These are phyloP conservation scores for Diaporthe citriasiana DNA, from an alignment of 2,329 filamentous ascomycete genomes.

Conservation along the genomic window DNA sequence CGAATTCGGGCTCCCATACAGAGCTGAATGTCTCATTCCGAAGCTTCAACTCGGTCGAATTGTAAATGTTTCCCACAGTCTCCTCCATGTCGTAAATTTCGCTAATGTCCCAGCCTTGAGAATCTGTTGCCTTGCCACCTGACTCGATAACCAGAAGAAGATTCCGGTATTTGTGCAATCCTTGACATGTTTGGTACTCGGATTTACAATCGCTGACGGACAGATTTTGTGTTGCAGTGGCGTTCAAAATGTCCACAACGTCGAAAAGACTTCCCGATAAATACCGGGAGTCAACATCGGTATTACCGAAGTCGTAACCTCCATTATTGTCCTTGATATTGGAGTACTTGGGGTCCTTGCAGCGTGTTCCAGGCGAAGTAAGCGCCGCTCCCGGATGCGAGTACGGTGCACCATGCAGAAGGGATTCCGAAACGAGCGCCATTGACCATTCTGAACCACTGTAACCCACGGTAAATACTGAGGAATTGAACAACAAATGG, in stretches of 20 bases:
- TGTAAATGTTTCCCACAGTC: background rate
- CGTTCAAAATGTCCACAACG: too few relatives aligned
- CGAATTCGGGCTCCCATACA: background rate
- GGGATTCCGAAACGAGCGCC: conserved; percentile 41
- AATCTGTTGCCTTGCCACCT: background rate
- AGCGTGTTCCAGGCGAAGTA: background rate
- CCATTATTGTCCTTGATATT: too few relatives aligned
- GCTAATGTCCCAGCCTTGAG: background rate
- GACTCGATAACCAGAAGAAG: background rate
- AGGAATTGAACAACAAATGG: conserved; percentile 47
- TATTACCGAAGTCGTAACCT: background rate
- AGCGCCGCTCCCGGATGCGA: conserved; percentile 14
- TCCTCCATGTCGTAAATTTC: background rate
- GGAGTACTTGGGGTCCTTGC: too few relatives aligned
- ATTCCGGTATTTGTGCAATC: background rate
- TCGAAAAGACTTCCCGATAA: background rate
- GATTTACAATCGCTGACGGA: background rate
- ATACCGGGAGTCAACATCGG: background rate
- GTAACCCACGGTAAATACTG: conserved; percentile 39
- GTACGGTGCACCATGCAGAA: conserved; percentile 26
- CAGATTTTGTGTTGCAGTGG: background rate
- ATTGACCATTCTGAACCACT: conserved; percentile 37
- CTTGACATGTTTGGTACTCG: conserved; percentile 11
- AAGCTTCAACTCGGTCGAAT: too few relatives aligned
- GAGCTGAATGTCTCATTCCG: background rate